Percentiles rank a stretch among this genome's conserved stretches.
Conservation (phyloP, 768 basidiomycete species). For the Lactifluus hygrophoroides region DNA sequence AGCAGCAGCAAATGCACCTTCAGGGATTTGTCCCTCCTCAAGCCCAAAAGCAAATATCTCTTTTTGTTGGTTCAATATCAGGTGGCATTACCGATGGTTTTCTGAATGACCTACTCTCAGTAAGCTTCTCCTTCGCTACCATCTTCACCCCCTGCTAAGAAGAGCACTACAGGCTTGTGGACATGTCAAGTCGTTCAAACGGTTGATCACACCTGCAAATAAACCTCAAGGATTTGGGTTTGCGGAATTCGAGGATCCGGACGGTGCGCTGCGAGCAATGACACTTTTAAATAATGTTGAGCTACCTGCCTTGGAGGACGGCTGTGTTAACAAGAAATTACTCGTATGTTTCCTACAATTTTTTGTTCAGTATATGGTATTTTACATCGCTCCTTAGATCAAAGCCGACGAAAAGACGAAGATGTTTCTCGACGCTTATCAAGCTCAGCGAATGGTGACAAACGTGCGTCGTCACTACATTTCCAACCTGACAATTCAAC, state of each 20-base stretch:
- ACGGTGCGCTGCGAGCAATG: constrained; percentile 75
- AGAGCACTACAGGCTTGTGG: constrained; percentile 66
- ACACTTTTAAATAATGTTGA: constrained; percentile 54
- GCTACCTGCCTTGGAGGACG: constrained; percentile 53
- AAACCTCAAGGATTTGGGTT: constrained; percentile 97
- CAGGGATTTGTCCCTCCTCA: constrained; percentile 62
- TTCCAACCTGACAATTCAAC: background rate
- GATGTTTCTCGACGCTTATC: constrained; percentile 78
- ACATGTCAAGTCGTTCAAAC: constrained; percentile 81
- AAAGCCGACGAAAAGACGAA: constrained; percentile 97
- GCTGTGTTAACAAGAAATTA: constrained; percentile 53
- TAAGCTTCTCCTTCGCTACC: constrained; percentile 33
- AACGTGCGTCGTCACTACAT: constrained; percentile 50
- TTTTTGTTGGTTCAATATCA: constrained; percentile 94
- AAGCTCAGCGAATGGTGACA: constrained; percentile 66
- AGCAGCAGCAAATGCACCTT: constrained; percentile 59
- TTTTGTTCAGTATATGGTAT: background rate
- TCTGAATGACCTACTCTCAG: constrained; percentile 67
- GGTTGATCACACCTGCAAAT: constrained; percentile 85
- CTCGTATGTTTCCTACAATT: constrained; percentile 46
- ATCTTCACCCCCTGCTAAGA: background rate
- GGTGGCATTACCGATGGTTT: constrained; percentile 83
- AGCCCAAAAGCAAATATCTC: constrained; percentile 57
- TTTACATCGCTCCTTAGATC: constrained; percentile 53
- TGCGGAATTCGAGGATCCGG: constrained; percentile 91